These are phyloP conservation scores for Ricinus communis DNA, from an alignment of 345 rosid species.

Conservation along the genomic window DNA sequence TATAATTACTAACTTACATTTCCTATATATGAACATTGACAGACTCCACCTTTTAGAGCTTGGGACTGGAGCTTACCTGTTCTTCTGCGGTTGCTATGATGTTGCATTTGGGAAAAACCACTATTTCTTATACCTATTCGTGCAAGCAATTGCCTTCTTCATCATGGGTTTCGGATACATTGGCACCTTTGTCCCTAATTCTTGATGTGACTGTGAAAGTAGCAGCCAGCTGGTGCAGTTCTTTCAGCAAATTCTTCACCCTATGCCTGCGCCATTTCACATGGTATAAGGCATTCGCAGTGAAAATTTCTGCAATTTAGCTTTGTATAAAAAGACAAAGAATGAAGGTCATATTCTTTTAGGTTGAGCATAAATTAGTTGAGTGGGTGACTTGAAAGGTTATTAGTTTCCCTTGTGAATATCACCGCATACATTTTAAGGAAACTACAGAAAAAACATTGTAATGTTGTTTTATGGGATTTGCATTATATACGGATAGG, in stretches of 20 bases:
- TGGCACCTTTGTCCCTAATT: slow-evolving; percentile 65
- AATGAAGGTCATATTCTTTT: slow-evolving; percentile 6
- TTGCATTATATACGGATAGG: background rate
- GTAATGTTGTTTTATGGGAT: slow-evolving; percentile 8
- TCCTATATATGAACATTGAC: slow-evolving; percentile 8
- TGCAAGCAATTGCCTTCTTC: slow-evolving; percentile 83
- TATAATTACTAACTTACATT: no score
- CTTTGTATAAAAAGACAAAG: slow-evolving; percentile 7
- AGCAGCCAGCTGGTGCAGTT: slow-evolving; percentile 6
- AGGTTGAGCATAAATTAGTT: slow-evolving; percentile 1
- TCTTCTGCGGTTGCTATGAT: slow-evolving; percentile 76
- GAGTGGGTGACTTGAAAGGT: slow-evolving; percentile 1
- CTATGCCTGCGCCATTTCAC: background rate
- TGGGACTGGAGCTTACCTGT: slow-evolving; percentile 64
- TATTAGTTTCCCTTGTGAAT: slow-evolving; percentile 17
- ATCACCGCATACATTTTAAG: background rate
- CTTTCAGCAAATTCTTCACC: background rate
- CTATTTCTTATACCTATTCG: slow-evolving; percentile 64
- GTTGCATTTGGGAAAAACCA: slow-evolving; percentile 56
- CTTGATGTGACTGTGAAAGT: slow-evolving; percentile 11
- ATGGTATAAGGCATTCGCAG: slow-evolving; percentile 4
- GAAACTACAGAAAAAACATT: background rate
- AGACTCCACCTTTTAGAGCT: slow-evolving; percentile 76
- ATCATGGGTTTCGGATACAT: slow-evolving; percentile 68
- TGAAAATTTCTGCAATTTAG: background rate